Percentiles rank a stretch among this genome's conserved stretches.
phyloP scores from a whole-genome alignment of 768 basidiomycete genomes.

The Piloderma croceum region DNA sequence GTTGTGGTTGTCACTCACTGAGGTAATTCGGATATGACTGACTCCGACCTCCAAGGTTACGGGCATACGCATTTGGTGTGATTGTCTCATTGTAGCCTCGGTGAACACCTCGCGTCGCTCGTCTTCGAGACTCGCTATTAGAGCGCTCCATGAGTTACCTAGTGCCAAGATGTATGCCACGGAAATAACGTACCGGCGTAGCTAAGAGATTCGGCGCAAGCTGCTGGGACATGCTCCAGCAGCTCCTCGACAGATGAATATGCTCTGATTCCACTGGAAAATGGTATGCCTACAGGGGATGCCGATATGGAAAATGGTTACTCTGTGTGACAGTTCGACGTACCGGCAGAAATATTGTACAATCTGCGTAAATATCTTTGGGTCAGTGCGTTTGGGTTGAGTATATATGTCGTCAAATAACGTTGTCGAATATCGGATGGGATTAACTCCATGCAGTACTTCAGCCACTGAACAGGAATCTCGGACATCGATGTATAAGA shows the following conservation, averaged over 20 bases:
- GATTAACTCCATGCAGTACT: slow-evolving; percentile 69
- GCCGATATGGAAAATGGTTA: not conserved
- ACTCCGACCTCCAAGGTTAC: slow-evolving; percentile 61
- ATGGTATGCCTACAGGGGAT: slow-evolving; percentile 41
- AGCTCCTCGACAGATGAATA: slow-evolving; percentile 63
- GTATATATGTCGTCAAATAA: slow-evolving; percentile 56
- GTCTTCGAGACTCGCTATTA: slow-evolving; percentile 44
- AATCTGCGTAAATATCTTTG: slow-evolving; percentile 72
- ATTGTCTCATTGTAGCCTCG: slow-evolving; percentile 63
- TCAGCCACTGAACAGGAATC: slow-evolving; percentile 76
- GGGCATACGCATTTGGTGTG: slow-evolving; percentile 63
- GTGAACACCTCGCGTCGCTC: slow-evolving; percentile 50
- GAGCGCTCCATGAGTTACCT: too few species aligned
- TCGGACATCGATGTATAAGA: slow-evolving; percentile 70
- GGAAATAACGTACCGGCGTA: slow-evolving; percentile 49
- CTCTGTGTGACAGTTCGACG: slow-evolving; percentile 4
- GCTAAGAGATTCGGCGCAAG: slow-evolving; percentile 40
- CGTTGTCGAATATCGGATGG: slow-evolving; percentile 62
- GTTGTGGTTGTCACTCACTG: slow-evolving; percentile 40
- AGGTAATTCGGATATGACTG: slow-evolving; percentile 73
- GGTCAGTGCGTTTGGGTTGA: slow-evolving; percentile 68
- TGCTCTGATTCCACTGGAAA: slow-evolving; percentile 48
- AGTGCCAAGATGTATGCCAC: not conserved
- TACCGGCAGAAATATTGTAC: slow-evolving; percentile 63
- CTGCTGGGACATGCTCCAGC: slow-evolving; percentile 46